Evolutionary conservation across 352 stramenopile genomes (phyloP).

Genomic region (Phytopythium montanum): DNA sequence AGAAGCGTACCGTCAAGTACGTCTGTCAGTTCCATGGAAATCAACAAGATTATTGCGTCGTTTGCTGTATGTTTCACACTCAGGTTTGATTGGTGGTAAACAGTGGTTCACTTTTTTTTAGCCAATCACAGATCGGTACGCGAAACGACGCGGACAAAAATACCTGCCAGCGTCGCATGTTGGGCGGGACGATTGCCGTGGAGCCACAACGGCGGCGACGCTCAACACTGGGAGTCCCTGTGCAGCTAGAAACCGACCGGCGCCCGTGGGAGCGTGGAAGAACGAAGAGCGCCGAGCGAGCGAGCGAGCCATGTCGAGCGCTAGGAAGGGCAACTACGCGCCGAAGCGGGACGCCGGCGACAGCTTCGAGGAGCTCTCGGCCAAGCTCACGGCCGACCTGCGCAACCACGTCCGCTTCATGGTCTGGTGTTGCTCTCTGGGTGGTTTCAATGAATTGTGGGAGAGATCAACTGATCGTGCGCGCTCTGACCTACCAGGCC

Average conservation of each 20-base stretch:
- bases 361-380: slow-evolving; percentile 79
- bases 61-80: not conserved
- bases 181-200: not conserved
- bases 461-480: not conserved
- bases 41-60: not conserved
- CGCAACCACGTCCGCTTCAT: slow-evolving; percentile 86
- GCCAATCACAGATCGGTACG: slow-evolving; percentile 6
- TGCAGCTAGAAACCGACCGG: not conserved
- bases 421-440: slow-evolving; percentile 18
- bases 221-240: not conserved
- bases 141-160: slow-evolving; percentile 10
- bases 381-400: slow-evolving; percentile 84
- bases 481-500: slow-evolving; percentile 21
- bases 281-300: not conserved
- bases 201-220: not conserved
- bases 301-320: slow-evolving; percentile 22
- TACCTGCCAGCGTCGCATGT: not conserved
- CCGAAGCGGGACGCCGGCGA: slow-evolving; percentile 51
- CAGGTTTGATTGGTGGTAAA: not conserved
- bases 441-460: not conserved
- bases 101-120: not conserved
- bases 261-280: not conserved
- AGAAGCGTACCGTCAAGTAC: not conserved
- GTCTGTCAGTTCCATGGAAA: not conserved
- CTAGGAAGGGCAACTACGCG: slow-evolving; percentile 61